A percentile compares a stretch with the other conserved stretches of the same genome.
Conservation (phyloP, 768 basidiomycete genomes). For the Termitomyces sp. region DNA sequence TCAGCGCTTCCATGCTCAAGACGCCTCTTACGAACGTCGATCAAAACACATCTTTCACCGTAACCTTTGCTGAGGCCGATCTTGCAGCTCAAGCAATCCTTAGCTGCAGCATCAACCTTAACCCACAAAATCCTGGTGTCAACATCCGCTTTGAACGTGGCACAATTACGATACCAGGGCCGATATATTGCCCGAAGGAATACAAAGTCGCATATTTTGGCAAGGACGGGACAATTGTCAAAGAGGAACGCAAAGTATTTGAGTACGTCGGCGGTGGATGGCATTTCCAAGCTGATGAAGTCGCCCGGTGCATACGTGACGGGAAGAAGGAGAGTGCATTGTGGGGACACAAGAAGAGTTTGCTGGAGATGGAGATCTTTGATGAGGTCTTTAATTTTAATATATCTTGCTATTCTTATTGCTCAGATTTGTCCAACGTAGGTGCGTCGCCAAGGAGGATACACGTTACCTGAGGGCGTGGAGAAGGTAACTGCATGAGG, state of each 20-base stretch:
- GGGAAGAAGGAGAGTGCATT: conserved; percentile 69
- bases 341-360: conserved; percentile 79
- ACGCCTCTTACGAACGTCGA: conserved; percentile 79
- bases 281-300: conserved; percentile 89
- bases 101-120: conserved; percentile 61
- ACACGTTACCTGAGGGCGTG: conserved; percentile 58
- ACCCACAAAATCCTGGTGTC: conserved; percentile 46
- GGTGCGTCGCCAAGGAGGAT: conserved; percentile 69
- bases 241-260: conserved; percentile 57
- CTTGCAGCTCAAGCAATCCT: conserved; percentile 72
- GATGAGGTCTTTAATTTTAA: conserved; percentile 60
- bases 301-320: conserved; percentile 71
- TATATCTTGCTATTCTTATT: neutral
- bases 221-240: conserved; percentile 39
- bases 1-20: conserved; percentile 73
- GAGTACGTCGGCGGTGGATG: conserved; percentile 67
- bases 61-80: conserved; percentile 59
- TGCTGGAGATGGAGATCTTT: conserved; percentile 80
- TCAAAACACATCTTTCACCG: conserved; percentile 67
- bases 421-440: conserved; percentile 17
- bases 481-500: conserved; percentile 39
- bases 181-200: conserved; percentile 63
- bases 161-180: conserved; percentile 57
- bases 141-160: conserved; percentile 76
- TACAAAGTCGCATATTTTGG: conserved; percentile 64